Evolutionary conservation across 2,329 filamentous ascomycete genomes (phyloP).

Genomic region (Bipolaris gigantea): DNA sequence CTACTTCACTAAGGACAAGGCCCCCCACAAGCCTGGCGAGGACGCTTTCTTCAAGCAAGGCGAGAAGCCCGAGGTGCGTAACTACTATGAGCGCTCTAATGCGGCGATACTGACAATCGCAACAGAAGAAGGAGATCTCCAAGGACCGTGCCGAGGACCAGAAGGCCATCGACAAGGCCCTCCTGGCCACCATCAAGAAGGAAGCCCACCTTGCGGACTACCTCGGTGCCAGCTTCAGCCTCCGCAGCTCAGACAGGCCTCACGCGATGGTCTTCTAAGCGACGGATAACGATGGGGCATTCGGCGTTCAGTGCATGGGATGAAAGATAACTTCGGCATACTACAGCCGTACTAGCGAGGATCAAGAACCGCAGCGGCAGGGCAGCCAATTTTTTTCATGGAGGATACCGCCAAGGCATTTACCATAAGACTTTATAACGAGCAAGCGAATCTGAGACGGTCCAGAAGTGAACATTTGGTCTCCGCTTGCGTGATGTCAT

Average conservation of each 20-base stretch:
- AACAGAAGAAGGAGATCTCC: constrained; percentile 92
- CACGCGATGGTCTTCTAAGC: constrained; percentile 98
- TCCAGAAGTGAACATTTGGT: constrained; percentile 44
- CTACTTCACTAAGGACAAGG: constrained; percentile 98
- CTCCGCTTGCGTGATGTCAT: constrained; percentile 41
- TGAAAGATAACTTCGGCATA: constrained; percentile 46
- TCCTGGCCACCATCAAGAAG: constrained; percentile 97
- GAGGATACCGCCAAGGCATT: constrained; percentile 46
- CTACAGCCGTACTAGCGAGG: constrained; percentile 47
- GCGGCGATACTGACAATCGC: constrained; percentile 20
- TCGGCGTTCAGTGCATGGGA: constrained; percentile 47
- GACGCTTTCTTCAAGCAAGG: constrained; percentile 99
- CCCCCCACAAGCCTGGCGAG: constrained; percentile 92
- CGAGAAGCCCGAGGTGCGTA: constrained; percentile 91
- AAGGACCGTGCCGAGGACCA: constrained; percentile 94
- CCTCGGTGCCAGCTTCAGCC: constrained; percentile 93
- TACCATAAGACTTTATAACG: constrained; percentile 46
- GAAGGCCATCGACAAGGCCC: constrained; percentile 96
- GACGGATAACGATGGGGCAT: constrained; percentile 39
- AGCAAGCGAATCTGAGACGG: constrained; percentile 47
- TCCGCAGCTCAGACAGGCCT: constrained; percentile 99
- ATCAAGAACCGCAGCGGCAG: constrained; percentile 39
- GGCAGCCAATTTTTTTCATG: constrained; percentile 44
- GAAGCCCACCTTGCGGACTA: constrained; percentile 91
- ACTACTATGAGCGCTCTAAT: neutral